These are phyloP conservation scores for Cryptosporidium andersoni DNA, from an alignment of 169 alveolate species.

Conservation along the genomic window DNA sequence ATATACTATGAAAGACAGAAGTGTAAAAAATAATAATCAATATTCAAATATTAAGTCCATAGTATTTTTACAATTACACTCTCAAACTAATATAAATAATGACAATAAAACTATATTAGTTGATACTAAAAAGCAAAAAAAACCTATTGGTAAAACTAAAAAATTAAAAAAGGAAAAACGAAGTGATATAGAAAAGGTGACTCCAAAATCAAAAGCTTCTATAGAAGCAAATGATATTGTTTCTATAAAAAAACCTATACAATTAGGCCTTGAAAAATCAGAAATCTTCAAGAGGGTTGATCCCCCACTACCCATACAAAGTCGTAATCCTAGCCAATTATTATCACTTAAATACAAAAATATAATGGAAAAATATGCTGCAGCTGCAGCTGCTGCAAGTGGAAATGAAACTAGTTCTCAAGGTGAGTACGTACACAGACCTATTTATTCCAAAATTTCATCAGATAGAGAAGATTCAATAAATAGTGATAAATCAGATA, in stretches of 20 bases:
- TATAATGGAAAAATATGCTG: slow-evolving; percentile 47
- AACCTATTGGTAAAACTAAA: neutral
- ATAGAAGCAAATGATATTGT: slow-evolving; percentile 10
- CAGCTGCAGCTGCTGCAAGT: slow-evolving; percentile 44
- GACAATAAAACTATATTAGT: neutral
- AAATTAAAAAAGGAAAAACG: too few relatives aligned
- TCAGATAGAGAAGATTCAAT: neutral
- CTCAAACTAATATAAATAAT: neutral
- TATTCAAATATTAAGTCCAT: neutral
- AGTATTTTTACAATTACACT: neutral
- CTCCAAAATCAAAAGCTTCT: neutral
- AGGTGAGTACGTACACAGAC: slow-evolving; percentile 24
- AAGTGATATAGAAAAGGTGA: neutral
- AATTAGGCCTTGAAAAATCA: neutral
- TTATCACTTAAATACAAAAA: slow-evolving; percentile 7
- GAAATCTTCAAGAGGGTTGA: neutral
- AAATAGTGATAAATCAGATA: slow-evolving; percentile 7
- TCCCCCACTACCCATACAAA: slow-evolving; percentile 19
- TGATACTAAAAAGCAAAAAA: neutral
- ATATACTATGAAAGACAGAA: neutral
- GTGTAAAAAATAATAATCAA: neutral
- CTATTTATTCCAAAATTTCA: neutral
- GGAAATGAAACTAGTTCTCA: slow-evolving; percentile 5
- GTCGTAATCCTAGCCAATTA: slow-evolving; percentile 20
- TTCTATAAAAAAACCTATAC: slow-evolving; percentile 37